Conservation (phyloP, 1,139 yeast genomes). For the Saccharomycopsis hybrid region DNA sequence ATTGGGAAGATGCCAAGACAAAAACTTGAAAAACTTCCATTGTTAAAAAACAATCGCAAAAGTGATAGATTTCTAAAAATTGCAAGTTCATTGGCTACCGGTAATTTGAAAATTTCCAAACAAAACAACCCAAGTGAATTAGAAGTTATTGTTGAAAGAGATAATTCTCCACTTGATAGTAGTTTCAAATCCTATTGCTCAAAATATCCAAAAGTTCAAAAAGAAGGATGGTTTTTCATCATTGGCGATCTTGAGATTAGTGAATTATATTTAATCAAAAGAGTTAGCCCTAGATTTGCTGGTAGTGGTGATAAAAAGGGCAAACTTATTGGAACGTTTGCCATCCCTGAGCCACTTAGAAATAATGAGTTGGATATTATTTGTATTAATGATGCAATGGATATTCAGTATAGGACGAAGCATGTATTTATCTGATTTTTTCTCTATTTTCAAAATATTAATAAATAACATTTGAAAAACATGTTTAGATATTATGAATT, state of each 20-base stretch:
- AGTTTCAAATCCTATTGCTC: constrained; percentile 71
- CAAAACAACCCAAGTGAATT: constrained; percentile 29
- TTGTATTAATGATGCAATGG: constrained; percentile 64
- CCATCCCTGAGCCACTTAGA: constrained; percentile 42
- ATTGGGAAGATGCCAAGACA: constrained; percentile 29
- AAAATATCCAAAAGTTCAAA: constrained; percentile 81
- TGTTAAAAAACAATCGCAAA: constrained; percentile 21
- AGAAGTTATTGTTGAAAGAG: constrained; percentile 45
- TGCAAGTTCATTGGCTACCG: constrained; percentile 44
- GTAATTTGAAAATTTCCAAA: constrained; percentile 28
- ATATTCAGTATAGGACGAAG: constrained; percentile 34
- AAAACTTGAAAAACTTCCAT: constrained; percentile 21
- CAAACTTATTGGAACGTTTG: constrained; percentile 41
- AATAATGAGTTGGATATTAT: constrained; percentile 42
- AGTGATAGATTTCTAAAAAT: constrained; percentile 35
- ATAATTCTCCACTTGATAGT: constrained; percentile 44
- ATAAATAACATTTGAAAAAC: background rate
- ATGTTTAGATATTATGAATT: too few species aligned
- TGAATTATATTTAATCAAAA: constrained; percentile 54
- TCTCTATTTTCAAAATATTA: background rate
- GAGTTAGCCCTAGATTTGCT: constrained; percentile 53
- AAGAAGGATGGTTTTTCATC: constrained; percentile 89
- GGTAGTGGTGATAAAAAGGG: constrained; percentile 32
- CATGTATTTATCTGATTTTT: constrained; percentile 11
- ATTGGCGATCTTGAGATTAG: constrained; percentile 40